Conservation (phyloP, 2,329 filamentous ascomycete genomes). For the Cercospora citrullina region DNA sequence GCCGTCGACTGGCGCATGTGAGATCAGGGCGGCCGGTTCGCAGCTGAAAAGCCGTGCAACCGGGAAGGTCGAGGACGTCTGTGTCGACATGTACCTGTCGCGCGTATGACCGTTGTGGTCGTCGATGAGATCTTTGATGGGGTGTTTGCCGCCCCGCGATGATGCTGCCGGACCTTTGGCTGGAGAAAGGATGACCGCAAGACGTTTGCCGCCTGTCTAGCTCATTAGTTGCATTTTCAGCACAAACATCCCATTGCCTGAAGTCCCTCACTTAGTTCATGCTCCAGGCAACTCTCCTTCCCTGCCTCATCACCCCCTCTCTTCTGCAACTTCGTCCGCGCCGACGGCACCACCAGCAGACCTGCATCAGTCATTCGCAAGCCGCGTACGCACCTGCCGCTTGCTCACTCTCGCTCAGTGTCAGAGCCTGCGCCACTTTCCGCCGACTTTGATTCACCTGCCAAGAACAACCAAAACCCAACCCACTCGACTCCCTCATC, state of each 20-base stretch:
- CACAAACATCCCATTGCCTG: background rate
- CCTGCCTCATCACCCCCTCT: background rate
- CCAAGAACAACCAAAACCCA: background rate
- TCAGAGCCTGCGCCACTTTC: background rate
- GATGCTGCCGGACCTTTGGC: background rate
- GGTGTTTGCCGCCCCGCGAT: background rate
- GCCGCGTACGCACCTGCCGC: background rate
- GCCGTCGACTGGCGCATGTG: background rate
- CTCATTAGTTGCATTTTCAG: background rate
- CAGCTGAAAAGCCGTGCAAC: background rate
- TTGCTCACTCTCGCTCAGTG: background rate
- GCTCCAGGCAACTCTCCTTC: background rate
- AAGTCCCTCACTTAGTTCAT: background rate
- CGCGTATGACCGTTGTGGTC: background rate
- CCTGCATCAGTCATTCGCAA: background rate
- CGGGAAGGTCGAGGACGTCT: background rate
- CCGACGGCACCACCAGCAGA: background rate
- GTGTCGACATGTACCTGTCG: background rate
- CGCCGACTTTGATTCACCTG: background rate
- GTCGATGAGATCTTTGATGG: background rate
- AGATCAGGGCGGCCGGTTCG: background rate
- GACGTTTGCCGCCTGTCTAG: background rate
- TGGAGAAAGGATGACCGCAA: background rate
- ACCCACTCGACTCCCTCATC: background rate
- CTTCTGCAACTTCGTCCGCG: background rate